Evolutionary conservation across 106 monocot genomes (phyloP).

Genomic region (Gastrodia elata): DNA sequence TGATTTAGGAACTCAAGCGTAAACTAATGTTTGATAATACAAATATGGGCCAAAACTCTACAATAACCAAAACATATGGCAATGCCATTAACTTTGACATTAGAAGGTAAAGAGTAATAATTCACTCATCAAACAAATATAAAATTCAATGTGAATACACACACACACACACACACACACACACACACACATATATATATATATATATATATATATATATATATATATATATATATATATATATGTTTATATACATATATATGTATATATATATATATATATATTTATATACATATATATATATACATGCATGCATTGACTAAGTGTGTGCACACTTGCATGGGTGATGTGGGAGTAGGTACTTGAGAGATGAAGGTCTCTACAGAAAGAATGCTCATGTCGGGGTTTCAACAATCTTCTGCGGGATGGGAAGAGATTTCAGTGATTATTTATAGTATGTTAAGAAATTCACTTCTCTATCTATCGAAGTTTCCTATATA

Average conservation of each 20-base stretch:
- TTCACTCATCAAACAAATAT: no score
- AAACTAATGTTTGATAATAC: neutral
- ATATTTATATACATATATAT: no score
- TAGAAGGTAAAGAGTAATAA: no score
- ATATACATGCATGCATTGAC: no score
- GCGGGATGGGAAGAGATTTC: neutral
- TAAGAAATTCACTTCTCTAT: neutral
- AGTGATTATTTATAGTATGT: neutral
- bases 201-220: no score
- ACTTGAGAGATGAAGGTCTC: neutral
- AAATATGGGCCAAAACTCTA: neutral
- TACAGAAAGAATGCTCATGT: neutral
- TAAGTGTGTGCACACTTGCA: neutral
- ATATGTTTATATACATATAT: no score
- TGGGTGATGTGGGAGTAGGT: neutral
- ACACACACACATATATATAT: no score
- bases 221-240: no score
- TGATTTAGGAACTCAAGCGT: neutral
- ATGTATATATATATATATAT: no score
- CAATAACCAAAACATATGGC: neutral
- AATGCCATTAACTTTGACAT: no score
- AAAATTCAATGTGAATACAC: no score
- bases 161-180: no score
- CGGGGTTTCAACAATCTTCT: neutral
- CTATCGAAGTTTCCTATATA: neutral